Evolutionary conservation across 305 asterid genomes (phyloP).

Genomic region (Solanum hybrid): DNA sequence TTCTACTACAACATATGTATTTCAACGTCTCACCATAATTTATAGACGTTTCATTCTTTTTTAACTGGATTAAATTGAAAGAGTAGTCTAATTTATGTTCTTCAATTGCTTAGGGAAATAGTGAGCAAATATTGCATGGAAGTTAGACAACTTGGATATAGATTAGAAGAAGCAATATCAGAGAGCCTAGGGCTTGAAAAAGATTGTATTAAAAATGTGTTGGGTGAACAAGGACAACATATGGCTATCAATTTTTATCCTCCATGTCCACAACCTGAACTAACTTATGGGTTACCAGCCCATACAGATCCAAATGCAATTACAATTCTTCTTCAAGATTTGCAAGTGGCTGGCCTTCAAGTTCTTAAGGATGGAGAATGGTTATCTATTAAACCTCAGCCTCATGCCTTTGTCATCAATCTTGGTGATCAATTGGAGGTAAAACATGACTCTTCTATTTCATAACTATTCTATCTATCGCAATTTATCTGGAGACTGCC

Average conservation of each 20-base stretch:
- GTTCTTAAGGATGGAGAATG: conserved; percentile 78
- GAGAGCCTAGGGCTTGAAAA: conserved; percentile 59
- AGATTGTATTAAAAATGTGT: conserved; percentile 33
- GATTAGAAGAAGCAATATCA: conserved; percentile 67
- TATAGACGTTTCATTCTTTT: not conserved
- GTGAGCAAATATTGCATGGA: conserved; percentile 56
- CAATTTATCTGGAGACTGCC: too few relatives aligned
- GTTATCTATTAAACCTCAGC: conserved; percentile 61
- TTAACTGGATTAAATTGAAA: not conserved
- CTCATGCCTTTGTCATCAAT: conserved; percentile 70
- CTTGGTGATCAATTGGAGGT: conserved; percentile 92
- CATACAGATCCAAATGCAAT: conserved; percentile 88
- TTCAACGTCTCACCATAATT: not conserved
- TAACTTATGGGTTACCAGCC: conserved; percentile 71
- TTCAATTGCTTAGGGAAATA: conserved; percentile 26
- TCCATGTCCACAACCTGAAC: conserved; percentile 71
- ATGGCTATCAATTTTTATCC: conserved; percentile 87
- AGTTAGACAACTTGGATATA: conserved; percentile 62
- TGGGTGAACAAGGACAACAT: conserved; percentile 93
- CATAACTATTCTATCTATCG: too few relatives aligned
- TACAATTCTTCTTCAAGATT: conserved; percentile 84
- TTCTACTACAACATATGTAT: not conserved
- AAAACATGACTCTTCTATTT: not conserved
- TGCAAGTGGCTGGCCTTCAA: conserved; percentile 70
- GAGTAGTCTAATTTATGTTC: not conserved